Evolutionary conservation across 1,284 basidiomycete species (phyloP).

Genomic region (Coniophora puteana): DNA sequence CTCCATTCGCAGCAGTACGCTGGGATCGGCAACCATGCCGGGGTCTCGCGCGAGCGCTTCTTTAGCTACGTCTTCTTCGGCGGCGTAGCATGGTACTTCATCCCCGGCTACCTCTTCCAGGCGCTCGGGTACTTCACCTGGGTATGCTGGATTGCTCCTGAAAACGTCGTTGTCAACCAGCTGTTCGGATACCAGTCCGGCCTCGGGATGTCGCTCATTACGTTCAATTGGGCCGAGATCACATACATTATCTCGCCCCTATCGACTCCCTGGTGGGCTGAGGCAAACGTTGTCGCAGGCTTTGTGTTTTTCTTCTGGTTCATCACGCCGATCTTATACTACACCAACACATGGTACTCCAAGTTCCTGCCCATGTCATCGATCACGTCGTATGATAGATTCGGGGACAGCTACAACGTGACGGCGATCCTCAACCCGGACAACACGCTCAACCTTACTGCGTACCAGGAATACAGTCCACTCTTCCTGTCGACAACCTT

Average conservation of each 20-base stretch:
- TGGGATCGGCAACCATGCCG: constrained; percentile 59
- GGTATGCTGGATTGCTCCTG: constrained; percentile 78
- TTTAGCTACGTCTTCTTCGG: constrained; percentile 61
- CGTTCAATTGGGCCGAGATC: constrained; percentile 77
- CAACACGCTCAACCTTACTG: constrained; percentile 54
- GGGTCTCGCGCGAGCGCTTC: constrained; percentile 75
- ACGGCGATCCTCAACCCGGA: constrained; percentile 57
- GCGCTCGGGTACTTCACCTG: constrained; percentile 64
- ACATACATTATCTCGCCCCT: constrained; percentile 48
- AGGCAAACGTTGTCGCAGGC: constrained; percentile 77
- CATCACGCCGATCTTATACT: constrained; percentile 65
- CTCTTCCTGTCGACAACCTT: constrained; percentile 77
- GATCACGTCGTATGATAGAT: constrained; percentile 55
- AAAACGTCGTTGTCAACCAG: constrained; percentile 65
- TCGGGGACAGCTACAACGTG: constrained; percentile 67
- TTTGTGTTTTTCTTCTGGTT: constrained; percentile 82
- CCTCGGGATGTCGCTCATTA: constrained; percentile 70
- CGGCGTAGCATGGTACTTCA: constrained; percentile 67
- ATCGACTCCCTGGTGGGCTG: constrained; percentile 70
- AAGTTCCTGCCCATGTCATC: constrained; percentile 61
- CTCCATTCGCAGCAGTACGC: constrained; percentile 61
- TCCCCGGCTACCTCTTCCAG: constrained; percentile 72
- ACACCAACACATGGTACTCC: constrained; percentile 60
- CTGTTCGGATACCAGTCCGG: constrained; percentile 81
- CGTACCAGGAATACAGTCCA: constrained; percentile 80